These are phyloP conservation scores for Fusarium liriodendri DNA, from an alignment of 2,329 filamentous ascomycete genomes.

Conservation along the genomic window DNA sequence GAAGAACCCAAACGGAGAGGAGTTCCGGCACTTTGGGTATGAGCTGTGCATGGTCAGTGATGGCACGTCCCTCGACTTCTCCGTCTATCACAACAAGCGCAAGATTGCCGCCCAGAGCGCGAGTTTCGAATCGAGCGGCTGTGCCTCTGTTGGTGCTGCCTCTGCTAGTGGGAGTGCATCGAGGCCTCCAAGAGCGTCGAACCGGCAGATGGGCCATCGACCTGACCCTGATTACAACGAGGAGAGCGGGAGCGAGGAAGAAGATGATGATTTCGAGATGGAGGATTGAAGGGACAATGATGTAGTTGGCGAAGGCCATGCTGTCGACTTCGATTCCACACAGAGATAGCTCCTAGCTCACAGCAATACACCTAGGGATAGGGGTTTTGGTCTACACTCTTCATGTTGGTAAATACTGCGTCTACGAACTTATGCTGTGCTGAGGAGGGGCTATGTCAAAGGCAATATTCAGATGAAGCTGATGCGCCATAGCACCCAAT, in stretches of 20 bases:
- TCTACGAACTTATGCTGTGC: too few species aligned
- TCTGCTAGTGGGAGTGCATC: not conserved
- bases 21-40: constrained; percentile 29
- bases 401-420: too few species aligned
- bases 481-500: too few species aligned
- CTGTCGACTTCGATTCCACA: not conserved
- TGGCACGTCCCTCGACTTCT: constrained; percentile 41
- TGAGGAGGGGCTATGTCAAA: too few species aligned
- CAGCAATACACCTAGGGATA: not conserved
- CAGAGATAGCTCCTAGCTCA: not conserved
- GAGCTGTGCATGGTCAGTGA: constrained; percentile 40
- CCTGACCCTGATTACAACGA: not conserved
- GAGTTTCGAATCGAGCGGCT: constrained; percentile 26
- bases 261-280: not conserved
- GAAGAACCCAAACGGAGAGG: constrained; percentile 24
- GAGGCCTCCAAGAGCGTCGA: not conserved
- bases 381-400: too few species aligned
- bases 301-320: not conserved
- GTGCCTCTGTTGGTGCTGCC: not conserved
- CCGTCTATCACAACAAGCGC: constrained; percentile 30
- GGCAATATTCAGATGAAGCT: too few species aligned
- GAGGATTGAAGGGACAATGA: not conserved
- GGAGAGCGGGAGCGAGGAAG: not conserved
- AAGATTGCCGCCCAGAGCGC: constrained; percentile 38
- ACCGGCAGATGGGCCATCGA: not conserved